These are phyloP conservation scores for Venturia carpophila DNA, from an alignment of 2,329 filamentous ascomycete species.

Conservation along the genomic window DNA sequence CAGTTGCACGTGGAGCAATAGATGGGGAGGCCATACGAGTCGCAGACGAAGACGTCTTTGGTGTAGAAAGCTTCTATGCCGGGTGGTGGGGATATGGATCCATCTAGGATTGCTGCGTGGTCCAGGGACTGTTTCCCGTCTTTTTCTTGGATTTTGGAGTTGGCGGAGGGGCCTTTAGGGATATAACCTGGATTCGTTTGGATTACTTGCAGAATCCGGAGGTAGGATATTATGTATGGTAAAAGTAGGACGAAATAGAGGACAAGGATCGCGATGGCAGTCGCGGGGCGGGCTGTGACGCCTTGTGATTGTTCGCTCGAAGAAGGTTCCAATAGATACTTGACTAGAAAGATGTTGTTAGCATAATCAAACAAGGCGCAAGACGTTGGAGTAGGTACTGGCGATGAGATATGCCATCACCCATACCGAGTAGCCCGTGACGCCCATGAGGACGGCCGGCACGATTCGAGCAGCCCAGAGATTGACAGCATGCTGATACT, in stretches of 20 bases:
- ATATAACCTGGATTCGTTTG: constrained; percentile 62
- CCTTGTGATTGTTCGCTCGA: constrained; percentile 31
- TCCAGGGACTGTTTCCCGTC: not conserved
- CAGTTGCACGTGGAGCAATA: constrained; percentile 80
- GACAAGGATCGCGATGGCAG: constrained; percentile 62
- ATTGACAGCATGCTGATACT: constrained; percentile 15
- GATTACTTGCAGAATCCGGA: constrained; percentile 62
- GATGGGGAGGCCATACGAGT: constrained; percentile 70
- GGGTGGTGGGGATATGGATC: constrained; percentile 48
- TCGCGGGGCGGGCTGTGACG: constrained; percentile 37
- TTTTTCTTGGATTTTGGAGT: not conserved
- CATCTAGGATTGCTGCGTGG: constrained; percentile 22
- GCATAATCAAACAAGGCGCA: not conserved
- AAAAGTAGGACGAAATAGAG: constrained; percentile 66
- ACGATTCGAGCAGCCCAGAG: constrained; percentile 40
- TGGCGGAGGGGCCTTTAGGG: not conserved
- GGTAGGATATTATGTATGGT: constrained; percentile 58
- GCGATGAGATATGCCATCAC: constrained; percentile 60
- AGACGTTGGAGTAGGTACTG: constrained; percentile 43
- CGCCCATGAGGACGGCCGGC: constrained; percentile 58
- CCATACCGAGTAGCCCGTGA: constrained; percentile 64
- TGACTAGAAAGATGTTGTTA: constrained; percentile 42
- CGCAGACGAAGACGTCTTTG: constrained; percentile 76
- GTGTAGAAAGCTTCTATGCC: constrained; percentile 71
- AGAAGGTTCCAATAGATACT: constrained; percentile 57